These are phyloP conservation scores for Saccharomyces pastorianus DNA, from an alignment of 1,139 yeast genomes.

Conservation along the genomic window DNA sequence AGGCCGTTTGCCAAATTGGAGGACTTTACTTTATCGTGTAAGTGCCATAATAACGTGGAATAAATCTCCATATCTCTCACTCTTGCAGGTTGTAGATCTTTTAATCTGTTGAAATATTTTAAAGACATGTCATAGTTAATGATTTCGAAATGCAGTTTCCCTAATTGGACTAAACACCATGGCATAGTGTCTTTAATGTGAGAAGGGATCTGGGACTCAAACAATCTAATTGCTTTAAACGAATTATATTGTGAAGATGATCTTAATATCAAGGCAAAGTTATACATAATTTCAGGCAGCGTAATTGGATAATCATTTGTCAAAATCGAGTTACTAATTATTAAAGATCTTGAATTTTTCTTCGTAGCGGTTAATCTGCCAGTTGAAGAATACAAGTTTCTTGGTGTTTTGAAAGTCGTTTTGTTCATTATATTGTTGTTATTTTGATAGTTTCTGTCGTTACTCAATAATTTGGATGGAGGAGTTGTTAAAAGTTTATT, in stretches of 20 bases:
- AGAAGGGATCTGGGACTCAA: slow-evolving; percentile 53
- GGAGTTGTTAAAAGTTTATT: slow-evolving; percentile 24
- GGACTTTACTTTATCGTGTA: slow-evolving; percentile 73
- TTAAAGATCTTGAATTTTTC: slow-evolving; percentile 6
- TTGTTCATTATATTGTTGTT: slow-evolving; percentile 5
- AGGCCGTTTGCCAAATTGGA: slow-evolving; percentile 78
- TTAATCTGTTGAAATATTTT: slow-evolving; percentile 50
- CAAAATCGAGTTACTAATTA: slow-evolving; percentile 5
- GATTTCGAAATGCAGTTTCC: slow-evolving; percentile 77
- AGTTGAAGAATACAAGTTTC: slow-evolving; percentile 7
- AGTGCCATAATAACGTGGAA: slow-evolving; percentile 89
- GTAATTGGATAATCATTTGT: not conserved
- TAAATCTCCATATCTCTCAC: slow-evolving; percentile 84
- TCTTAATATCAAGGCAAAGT: slow-evolving; percentile 58
- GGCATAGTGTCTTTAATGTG: slow-evolving; percentile 59
- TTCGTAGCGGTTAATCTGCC: slow-evolving; percentile 5
- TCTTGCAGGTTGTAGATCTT: slow-evolving; percentile 71
- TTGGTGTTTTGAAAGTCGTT: slow-evolving; percentile 20
- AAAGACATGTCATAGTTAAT: slow-evolving; percentile 78
- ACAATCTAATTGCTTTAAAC: slow-evolving; percentile 64
- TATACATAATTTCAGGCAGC: slow-evolving; percentile 40
- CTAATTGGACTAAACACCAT: slow-evolving; percentile 76
- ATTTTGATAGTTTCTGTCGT: slow-evolving; percentile 1
- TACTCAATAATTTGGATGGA: slow-evolving; percentile 24
- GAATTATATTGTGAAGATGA: slow-evolving; percentile 67